Evolutionary conservation across 352 stramenopile species (phyloP), one percentile per base, ranked within the genome.

Genomic region (Pythium myriotylum): DNA sequence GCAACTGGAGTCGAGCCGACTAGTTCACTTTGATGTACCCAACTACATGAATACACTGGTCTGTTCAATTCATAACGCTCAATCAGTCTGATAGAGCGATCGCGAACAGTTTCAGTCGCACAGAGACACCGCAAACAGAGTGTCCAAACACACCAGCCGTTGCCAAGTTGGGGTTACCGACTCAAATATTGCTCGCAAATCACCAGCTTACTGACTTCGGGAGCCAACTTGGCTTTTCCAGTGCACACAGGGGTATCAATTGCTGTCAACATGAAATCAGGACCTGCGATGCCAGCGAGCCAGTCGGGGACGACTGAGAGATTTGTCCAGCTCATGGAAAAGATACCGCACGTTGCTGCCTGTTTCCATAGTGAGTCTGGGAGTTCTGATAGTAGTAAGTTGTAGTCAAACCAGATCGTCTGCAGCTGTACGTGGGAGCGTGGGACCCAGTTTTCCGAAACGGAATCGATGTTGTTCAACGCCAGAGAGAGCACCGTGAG

Each of bases 291-390:
- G 39, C 47, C 57, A 8, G 47, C 24, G 13, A 58, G 26, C 47
- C 47, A 58, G 26, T 33, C 20, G 8, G 57, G 57, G 1, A 65
- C 39, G 17, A 19, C 14, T 19, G 57, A 54, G 2, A 65, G 16
- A n/a, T 58, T 65, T 1, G 57, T 65, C 22, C 12, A 9, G 4
- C 4, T 45, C 10, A 57, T 20, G 1, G 37, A 26, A 20, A 58
- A 52, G 6, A 35, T 35, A 3, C 33, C 29, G 20, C 17, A 35
- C 16, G 47, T 57, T 10, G 47, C 27, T 2, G 27, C 24, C 41
- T 57, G 48, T 20, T 20, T 17, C 57, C 57, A 64, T 4, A 58
- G 19, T n/a, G 57, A 43, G 8, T 57, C 37, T 5, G 57, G 57
- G 1, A 65, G 40, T 16, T 23, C 29, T 4, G 26, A 19, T 6